phyloP scores from a whole-genome alignment of 2,329 filamentous ascomycete species.

The Hypomyces rosellus region DNA sequence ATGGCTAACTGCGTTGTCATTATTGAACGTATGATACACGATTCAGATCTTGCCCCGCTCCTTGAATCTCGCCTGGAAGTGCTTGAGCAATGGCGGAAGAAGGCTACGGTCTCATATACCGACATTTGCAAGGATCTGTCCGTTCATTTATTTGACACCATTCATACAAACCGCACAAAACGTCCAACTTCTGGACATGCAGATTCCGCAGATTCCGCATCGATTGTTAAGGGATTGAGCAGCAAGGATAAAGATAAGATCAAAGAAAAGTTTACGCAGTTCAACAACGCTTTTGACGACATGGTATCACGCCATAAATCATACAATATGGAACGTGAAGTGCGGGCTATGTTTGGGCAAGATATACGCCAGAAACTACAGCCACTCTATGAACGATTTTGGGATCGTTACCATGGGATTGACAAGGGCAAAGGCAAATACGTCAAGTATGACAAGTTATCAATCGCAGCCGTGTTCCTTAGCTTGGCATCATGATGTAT shows the following conservation, averaged over 20 bases:
- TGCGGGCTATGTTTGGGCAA: constrained; percentile 69
- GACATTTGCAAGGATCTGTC: constrained; percentile 86
- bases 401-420: constrained; percentile 94
- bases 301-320: constrained; percentile 75
- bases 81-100: constrained; percentile 82
- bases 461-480: constrained; percentile 61
- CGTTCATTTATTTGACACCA: constrained; percentile 78
- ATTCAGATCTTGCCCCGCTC: constrained; percentile 70
- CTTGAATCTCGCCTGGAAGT: constrained; percentile 59
- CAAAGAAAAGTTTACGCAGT: constrained; percentile 90
- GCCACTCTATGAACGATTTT: constrained; percentile 90
- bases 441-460: constrained; percentile 89
- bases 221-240: constrained; percentile 74
- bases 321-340: constrained; percentile 86
- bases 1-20: constrained; percentile 82
- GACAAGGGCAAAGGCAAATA: constrained; percentile 98
- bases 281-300: constrained; percentile 88
- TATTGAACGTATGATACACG: constrained; percentile 75
- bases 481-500: constrained; percentile 35
- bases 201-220: constrained; percentile 80
- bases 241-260: constrained; percentile 94
- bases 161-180: constrained; percentile 73
- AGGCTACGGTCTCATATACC: constrained; percentile 72
- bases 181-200: constrained; percentile 68
- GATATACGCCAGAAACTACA: constrained; percentile 91